A percentile compares a stretch with the other conserved stretches of the same genome.
These are phyloP conservation scores for Monarda citriodora DNA, from an alignment of 305 asterid genomes.

Conservation along the genomic window DNA sequence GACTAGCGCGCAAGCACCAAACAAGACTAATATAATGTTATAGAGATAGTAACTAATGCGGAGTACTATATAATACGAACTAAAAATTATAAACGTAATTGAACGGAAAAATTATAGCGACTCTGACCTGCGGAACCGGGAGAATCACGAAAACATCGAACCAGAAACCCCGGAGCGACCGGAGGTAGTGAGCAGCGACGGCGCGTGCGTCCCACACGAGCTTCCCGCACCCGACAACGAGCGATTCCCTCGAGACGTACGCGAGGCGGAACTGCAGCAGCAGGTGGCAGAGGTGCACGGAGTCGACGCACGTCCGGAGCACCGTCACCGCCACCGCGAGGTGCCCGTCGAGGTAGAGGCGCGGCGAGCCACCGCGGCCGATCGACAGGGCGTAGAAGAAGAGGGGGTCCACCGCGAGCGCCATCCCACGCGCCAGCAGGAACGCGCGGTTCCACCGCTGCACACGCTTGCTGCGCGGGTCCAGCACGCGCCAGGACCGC, in stretches of 20 bases:
- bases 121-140: slow-evolving; percentile 88
- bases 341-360: slow-evolving; percentile 73
- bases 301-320: slow-evolving; percentile 78
- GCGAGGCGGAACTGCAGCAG: slow-evolving; percentile 93
- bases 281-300: slow-evolving; percentile 78
- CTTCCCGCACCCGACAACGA: slow-evolving; percentile 93
- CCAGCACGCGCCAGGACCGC: slow-evolving; percentile 38
- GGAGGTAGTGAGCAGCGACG: slow-evolving; percentile 66
- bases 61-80: no score
- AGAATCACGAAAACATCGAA: slow-evolving; percentile 90
- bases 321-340: slow-evolving; percentile 70
- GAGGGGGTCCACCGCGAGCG: slow-evolving; percentile 87
- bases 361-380: slow-evolving; percentile 80
- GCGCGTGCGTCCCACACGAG: slow-evolving; percentile 97
- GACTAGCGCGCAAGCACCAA: no score
- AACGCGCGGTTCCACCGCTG: slow-evolving; percentile 88
- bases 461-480: slow-evolving; percentile 88
- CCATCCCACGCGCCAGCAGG: slow-evolving; percentile 91
- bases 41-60: no score
- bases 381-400: slow-evolving; percentile 88
- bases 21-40: no score
- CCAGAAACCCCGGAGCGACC: slow-evolving; percentile 88
- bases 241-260: slow-evolving; percentile 90
- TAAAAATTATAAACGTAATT: neutral
- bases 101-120: neutral